phyloP scores from a whole-genome alignment of 1,284 basidiomycete genomes.

The Meripilus lineatus region DNA sequence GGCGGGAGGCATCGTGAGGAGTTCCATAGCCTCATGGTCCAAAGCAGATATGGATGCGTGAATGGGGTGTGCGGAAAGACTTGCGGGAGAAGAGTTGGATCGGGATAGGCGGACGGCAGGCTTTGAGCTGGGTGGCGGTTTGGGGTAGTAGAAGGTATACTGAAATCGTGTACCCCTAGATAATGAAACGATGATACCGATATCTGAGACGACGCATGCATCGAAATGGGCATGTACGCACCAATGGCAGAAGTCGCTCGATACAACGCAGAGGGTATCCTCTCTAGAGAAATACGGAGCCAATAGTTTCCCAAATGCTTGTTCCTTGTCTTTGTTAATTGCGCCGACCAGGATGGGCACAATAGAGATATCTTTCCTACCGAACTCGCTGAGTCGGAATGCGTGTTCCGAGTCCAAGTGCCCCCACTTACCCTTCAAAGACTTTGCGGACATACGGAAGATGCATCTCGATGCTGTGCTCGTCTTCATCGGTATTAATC shows the following conservation, averaged over 20 bases:
- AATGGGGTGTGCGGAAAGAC: conserved; percentile 47
- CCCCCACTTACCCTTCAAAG: conserved; percentile 68
- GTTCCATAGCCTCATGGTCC: conserved; percentile 76
- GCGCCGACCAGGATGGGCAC: conserved; percentile 93
- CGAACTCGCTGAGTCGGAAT: neutral
- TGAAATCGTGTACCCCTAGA: conserved; percentile 84
- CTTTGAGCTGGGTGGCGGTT: conserved; percentile 46
- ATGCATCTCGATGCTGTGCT: conserved; percentile 99
- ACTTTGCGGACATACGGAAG: conserved; percentile 88
- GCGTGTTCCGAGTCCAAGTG: neutral
- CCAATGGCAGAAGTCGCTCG: conserved; percentile 99
- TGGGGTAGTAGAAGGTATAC: conserved; percentile 88
- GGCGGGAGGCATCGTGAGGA: conserved; percentile 57
- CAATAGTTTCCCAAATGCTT: conserved; percentile 63
- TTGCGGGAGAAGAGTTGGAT: conserved; percentile 32
- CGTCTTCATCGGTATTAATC: conserved; percentile 77
- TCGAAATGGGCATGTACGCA: too few relatives aligned
- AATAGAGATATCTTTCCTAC: conserved; percentile 72
- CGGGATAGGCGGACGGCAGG: conserved; percentile 50
- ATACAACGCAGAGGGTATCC: conserved; percentile 86
- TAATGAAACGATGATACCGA: neutral
- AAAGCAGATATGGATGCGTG: conserved; percentile 69
- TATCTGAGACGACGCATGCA: neutral
- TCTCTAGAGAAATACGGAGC: conserved; percentile 76
- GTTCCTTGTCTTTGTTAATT: conserved; percentile 59